phyloP scores from a whole-genome alignment of 2,329 filamentous ascomycete species.

The Cordyceps militaris region DNA sequence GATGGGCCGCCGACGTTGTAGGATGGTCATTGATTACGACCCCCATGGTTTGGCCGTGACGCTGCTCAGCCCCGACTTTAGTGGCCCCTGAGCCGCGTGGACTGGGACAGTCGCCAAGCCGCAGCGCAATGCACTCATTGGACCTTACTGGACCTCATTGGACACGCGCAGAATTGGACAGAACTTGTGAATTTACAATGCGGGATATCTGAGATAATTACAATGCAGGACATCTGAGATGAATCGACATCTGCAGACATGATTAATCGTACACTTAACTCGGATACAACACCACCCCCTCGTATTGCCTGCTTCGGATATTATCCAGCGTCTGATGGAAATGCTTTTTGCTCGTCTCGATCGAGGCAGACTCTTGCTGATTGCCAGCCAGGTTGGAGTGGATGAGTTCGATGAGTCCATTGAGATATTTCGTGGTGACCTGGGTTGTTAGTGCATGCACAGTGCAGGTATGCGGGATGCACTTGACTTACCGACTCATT shows the following conservation, averaged over 20 bases:
- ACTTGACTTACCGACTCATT: constrained; percentile 70
- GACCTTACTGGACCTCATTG: neutral
- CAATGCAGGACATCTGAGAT: neutral
- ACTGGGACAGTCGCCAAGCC: neutral
- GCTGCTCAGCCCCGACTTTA: constrained; percentile 8
- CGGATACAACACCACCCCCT: constrained; percentile 73
- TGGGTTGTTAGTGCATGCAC: constrained; percentile 21
- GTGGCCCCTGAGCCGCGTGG: constrained; percentile 8
- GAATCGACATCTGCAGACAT: neutral
- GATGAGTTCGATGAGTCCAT: constrained; percentile 95
- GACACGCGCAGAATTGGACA: neutral
- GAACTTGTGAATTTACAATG: constrained; percentile 1
- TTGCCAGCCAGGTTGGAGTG: constrained; percentile 90
- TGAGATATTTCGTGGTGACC: constrained; percentile 95
- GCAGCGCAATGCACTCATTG: neutral
- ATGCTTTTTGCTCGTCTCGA: constrained; percentile 87
- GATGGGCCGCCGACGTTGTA: neutral
- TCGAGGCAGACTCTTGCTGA: constrained; percentile 68
- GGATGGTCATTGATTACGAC: neutral
- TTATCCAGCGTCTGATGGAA: constrained; percentile 94
- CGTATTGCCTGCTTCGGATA: constrained; percentile 84
- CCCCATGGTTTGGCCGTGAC: neutral
- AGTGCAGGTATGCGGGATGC: neutral
- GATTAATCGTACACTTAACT: constrained; percentile 24
- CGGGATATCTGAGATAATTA: constrained; percentile 3